Percentiles rank a stretch among this genome's conserved stretches.
These are phyloP conservation scores for Athelia psychrophila DNA, from an alignment of 1,284 basidiomycete species.

Conservation along the genomic window DNA sequence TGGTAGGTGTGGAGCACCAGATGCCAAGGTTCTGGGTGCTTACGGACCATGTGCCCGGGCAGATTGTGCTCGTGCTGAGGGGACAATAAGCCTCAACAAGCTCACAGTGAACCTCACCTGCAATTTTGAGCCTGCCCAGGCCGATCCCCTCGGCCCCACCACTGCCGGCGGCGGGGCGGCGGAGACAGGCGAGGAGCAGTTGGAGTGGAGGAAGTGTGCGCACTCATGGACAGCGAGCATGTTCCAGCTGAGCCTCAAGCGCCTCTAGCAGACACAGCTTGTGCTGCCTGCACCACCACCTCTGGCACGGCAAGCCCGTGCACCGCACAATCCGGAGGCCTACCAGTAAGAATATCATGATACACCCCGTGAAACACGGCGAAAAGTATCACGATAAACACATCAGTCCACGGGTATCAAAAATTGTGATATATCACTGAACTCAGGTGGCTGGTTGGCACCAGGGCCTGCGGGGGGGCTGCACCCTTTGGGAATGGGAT, in stretches of 20 bases:
- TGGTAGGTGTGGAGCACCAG: slow-evolving; percentile 63
- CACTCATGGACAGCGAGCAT: slow-evolving; percentile 26
- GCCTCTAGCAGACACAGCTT: slow-evolving; percentile 12
- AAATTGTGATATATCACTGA: no score
- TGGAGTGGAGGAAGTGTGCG: slow-evolving; percentile 18
- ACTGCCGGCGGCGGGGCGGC: no score
- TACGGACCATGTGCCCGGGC: slow-evolving; percentile 66
- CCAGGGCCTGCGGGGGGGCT: no score
- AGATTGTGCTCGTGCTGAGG: slow-evolving; percentile 76
- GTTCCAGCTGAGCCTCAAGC: no score
- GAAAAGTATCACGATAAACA: no score
- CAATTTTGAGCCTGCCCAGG: slow-evolving; percentile 56
- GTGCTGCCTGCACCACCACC: slow-evolving; percentile 19
- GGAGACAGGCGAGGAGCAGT: slow-evolving; percentile 13
- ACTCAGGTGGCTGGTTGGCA: no score
- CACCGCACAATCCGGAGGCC: slow-evolving; percentile 73
- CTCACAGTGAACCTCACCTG: slow-evolving; percentile 80
- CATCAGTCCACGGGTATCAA: no score
- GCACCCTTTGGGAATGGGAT: no score
- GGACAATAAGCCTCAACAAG: slow-evolving; percentile 82
- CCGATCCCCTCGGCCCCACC: slow-evolving; percentile 26
- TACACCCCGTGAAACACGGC: no score
- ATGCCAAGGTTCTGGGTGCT: slow-evolving; percentile 83
- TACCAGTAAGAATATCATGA: no score
- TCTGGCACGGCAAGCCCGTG: slow-evolving; percentile 58